Conservation (phyloP, 768 basidiomycete genomes). For the Suillus alpinus region DNA sequence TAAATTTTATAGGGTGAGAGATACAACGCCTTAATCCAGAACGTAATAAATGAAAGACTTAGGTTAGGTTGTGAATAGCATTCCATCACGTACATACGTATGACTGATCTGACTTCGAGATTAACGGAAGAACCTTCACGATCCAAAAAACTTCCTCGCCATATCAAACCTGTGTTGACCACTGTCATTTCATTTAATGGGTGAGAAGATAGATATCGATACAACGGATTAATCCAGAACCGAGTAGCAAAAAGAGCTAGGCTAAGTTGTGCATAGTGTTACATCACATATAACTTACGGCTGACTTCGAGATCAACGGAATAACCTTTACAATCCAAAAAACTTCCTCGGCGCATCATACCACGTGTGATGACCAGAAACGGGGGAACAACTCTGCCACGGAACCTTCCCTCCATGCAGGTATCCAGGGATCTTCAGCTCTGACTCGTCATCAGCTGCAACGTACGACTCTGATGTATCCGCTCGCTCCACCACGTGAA, state of each 20-base stretch:
- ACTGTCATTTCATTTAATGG: background rate
- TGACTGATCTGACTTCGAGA: background rate
- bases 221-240: background rate
- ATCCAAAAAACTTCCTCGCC: constrained; percentile 20
- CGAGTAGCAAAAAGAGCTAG: background rate
- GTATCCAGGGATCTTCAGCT: constrained; percentile 51
- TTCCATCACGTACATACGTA: background rate
- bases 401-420: constrained; percentile 33
- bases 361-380: constrained; percentile 15
- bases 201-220: background rate
- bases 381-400: constrained; percentile 1
- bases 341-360: constrained; percentile 16
- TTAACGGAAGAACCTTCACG: constrained; percentile 10
- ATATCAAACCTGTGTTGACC: constrained; percentile 15
- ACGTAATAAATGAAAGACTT: background rate
- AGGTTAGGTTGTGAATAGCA: background rate
- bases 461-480: constrained; percentile 10
- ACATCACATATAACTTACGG: background rate
- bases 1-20: background rate
- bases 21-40: background rate
- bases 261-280: background rate
- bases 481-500: background rate
- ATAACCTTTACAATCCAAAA: constrained; percentile 20
- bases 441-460: constrained; percentile 27
- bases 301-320: background rate